Base-by-base conservation (phyloP, 345 rosid genomes). In the Populus nigra region DNA sequence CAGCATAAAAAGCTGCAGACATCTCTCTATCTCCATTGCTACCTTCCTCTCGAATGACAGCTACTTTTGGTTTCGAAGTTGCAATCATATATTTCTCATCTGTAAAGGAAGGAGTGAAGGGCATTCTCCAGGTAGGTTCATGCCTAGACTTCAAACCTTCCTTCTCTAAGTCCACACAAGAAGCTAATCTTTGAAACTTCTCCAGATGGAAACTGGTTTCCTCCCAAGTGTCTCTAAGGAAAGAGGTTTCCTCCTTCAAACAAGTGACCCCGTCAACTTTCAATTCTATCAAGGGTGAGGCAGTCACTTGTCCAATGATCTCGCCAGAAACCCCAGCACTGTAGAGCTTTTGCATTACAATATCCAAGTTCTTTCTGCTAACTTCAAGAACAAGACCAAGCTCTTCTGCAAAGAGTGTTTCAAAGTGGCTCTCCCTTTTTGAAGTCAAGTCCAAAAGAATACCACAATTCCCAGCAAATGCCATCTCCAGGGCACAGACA, bases 21-120 rank as follows among this genome's bases (percentile, higher is more conserved):
- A 95, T 95, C 87, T 95, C 98, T 70, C 98, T 86, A 80, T 95
- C 99, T 62, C 98, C 98, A 45, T 92, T 95, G 86, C 99, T 95
- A 47, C 99, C 99, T 86, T 95, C 99, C 86, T 95, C 99, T 57
- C 99, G 88, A 77, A 95, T 86, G 69, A 95, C 89, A 59, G 96
- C 99, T 65, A 95, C 92, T 84, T 92, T 95, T 8, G 99, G 97
- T 76, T 95, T 95, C 43, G 63, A 83, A 84, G 86, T 75, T 77
- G 86, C 78, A 65, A 76, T 84, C 86, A 90, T 82, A 75, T 86
- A 91, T 62, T 83, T 91, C 10, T 85, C 84, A 73, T 91, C 93
- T 11, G 97, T 89, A 72, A 79, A 80, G 8, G 97, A 86, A 49
- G 99, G 98, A 33, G 87, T 88, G 75, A 91, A 95, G 67, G 96